These are phyloP conservation scores for Populus hybrid DNA, from an alignment of 441 rosid genomes.

Conservation along the genomic window DNA sequence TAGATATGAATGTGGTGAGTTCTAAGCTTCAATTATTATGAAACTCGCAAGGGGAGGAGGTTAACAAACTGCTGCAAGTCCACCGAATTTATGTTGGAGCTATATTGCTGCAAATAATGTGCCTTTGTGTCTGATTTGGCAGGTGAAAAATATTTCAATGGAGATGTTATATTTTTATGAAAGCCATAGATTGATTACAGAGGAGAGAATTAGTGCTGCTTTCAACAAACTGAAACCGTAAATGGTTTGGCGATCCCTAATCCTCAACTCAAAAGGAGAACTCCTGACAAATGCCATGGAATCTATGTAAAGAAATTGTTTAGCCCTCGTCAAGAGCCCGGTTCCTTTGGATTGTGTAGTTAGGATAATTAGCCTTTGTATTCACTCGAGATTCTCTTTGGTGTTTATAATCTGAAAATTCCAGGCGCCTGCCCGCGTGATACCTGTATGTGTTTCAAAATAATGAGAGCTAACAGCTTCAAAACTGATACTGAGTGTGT, in stretches of 20 bases:
- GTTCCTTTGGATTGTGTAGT: too few relatives aligned
- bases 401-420: too few relatives aligned
- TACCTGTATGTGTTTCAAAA: too few relatives aligned
- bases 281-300: too few relatives aligned
- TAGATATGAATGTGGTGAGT: constrained; percentile 93
- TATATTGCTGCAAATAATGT: not conserved
- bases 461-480: too few relatives aligned
- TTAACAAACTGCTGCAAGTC: not conserved
- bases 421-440: too few relatives aligned
- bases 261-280: not conserved
- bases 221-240: constrained; percentile 63
- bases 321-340: too few relatives aligned
- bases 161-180: constrained; percentile 89
- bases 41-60: not conserved
- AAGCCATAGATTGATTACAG: constrained; percentile 50
- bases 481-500: too few relatives aligned
- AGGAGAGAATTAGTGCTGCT: constrained; percentile 53
- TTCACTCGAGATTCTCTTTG: too few relatives aligned
- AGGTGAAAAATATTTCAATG: constrained; percentile 90
- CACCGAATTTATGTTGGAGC: too few relatives aligned
- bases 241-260: constrained; percentile 7
- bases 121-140: constrained; percentile 19
- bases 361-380: too few relatives aligned
- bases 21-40: constrained; percentile 1
- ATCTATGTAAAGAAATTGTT: too few relatives aligned